Evolutionary conservation across 306 rosid genomes (phyloP).

Genomic region (Medicago arabica): DNA sequence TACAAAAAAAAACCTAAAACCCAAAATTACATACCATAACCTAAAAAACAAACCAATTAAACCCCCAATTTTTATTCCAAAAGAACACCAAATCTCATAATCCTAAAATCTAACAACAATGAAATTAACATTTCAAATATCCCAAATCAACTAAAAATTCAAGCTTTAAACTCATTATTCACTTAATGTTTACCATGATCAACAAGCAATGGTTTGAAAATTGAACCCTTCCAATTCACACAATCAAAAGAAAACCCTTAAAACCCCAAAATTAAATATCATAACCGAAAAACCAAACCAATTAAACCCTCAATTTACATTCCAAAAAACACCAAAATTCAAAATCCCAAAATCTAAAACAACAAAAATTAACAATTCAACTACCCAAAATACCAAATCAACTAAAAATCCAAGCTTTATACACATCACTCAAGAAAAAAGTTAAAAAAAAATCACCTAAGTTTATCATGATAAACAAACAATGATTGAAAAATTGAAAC

Average conservation of each 20-base stretch:
- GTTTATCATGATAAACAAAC: too few relatives aligned
- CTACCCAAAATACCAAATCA: not conserved
- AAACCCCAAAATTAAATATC: slow-evolving; percentile 28
- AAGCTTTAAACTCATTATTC: too few relatives aligned
- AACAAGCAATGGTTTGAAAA: not conserved
- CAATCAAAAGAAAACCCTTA: slow-evolving; percentile 8
- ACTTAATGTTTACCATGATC: too few relatives aligned
- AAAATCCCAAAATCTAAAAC: slow-evolving; percentile 19
- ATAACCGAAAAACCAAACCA: not conserved
- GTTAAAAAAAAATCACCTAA: not conserved
- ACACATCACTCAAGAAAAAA: slow-evolving; percentile 9
- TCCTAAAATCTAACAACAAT: slow-evolving; percentile 5
- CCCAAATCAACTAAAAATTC: too few relatives aligned
- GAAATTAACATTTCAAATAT: too few relatives aligned
- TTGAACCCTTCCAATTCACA: not conserved
- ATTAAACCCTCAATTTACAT: slow-evolving; percentile 27
- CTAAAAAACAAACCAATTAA: not conserved
- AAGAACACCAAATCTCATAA: slow-evolving; percentile 10
- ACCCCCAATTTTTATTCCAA: slow-evolving; percentile 30
- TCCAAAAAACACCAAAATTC: slow-evolving; percentile 8
- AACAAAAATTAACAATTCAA: not conserved
- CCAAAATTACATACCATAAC: slow-evolving; percentile 22
- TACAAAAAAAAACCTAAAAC: slow-evolving; percentile 3
- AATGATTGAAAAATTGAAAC: too few relatives aligned
- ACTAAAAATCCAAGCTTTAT: slow-evolving; percentile 17